Percentiles rank a stretch among this genome's conserved stretches.
Conservation (phyloP, 2,329 filamentous ascomycete species). For the Trichoderma afroharzianum region DNA sequence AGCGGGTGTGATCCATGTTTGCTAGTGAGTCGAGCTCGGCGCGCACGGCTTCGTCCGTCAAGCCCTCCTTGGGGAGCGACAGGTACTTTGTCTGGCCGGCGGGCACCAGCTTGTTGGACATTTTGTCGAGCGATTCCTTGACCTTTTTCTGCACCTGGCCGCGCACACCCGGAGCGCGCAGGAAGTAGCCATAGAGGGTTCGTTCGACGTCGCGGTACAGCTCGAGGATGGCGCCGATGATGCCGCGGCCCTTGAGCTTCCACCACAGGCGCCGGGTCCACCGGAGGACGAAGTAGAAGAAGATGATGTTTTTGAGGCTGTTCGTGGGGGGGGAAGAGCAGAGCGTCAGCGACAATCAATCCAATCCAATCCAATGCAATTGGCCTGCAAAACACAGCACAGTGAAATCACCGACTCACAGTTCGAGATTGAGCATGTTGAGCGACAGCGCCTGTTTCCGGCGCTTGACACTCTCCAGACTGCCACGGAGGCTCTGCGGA, state of each 20-base stretch:
- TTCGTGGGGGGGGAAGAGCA: not conserved
- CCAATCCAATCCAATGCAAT: not conserved
- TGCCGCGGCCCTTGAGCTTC: slow-evolving; percentile 83
- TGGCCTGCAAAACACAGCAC: not conserved
- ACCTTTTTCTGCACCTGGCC: slow-evolving; percentile 83
- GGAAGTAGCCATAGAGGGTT: slow-evolving; percentile 77
- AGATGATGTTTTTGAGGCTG: slow-evolving; percentile 64
- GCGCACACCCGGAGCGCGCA: slow-evolving; percentile 81
- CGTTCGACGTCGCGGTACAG: slow-evolving; percentile 69
- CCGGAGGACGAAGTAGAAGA: slow-evolving; percentile 82
- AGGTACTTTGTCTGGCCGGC: slow-evolving; percentile 69
- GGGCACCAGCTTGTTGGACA: slow-evolving; percentile 81
- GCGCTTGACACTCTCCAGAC: slow-evolving; percentile 59
- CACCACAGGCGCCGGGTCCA: slow-evolving; percentile 76
- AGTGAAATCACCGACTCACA: slow-evolving; percentile 48
- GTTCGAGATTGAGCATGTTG: slow-evolving; percentile 61
- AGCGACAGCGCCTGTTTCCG: slow-evolving; percentile 53
- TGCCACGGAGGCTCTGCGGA: slow-evolving; percentile 66
- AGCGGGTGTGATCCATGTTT: slow-evolving; percentile 87
- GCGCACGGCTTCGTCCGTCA: slow-evolving; percentile 73
- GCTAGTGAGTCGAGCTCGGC: slow-evolving; percentile 76
- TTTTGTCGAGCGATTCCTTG: slow-evolving; percentile 70
- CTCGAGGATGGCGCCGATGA: slow-evolving; percentile 73
- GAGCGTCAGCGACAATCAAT: not conserved
- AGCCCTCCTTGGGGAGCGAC: slow-evolving; percentile 76